These are phyloP conservation scores for Monilinia aucupariae DNA, from an alignment of 2,329 filamentous ascomycete genomes.

Conservation along the genomic window DNA sequence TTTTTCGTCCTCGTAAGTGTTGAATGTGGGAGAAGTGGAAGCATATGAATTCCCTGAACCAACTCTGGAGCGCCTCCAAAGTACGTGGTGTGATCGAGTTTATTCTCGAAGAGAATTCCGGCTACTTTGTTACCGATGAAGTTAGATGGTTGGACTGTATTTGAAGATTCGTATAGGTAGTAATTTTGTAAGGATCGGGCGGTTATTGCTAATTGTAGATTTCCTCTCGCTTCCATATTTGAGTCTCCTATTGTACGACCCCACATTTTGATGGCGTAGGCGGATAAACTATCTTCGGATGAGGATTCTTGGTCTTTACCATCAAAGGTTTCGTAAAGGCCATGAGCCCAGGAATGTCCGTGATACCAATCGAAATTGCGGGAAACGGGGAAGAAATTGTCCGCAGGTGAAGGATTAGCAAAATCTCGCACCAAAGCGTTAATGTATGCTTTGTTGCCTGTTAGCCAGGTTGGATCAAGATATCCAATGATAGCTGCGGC, in stretches of 20 bases:
- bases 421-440: conserved; percentile 78
- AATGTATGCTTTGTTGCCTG: conserved; percentile 69
- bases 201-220: conserved; percentile 77
- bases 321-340: conserved; percentile 63
- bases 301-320: conserved; percentile 84
- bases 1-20: conserved; percentile 57
- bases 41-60: conserved; percentile 49
- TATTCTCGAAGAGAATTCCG: conserved; percentile 84
- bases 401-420: conserved; percentile 67
- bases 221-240: conserved; percentile 70
- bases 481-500: conserved; percentile 76
- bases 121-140: conserved; percentile 75
- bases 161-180: conserved; percentile 71
- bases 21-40: conserved; percentile 41
- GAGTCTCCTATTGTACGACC: conserved; percentile 69
- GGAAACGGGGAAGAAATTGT: conserved; percentile 74
- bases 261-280: conserved; percentile 88
- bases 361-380: conserved; percentile 85
- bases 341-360: conserved; percentile 90
- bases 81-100: conserved; percentile 87
- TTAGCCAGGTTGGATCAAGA: conserved; percentile 70
- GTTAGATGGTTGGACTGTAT: conserved; percentile 64
- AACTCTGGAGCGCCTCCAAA: conserved; percentile 71
- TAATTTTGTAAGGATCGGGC: conserved; percentile 69
- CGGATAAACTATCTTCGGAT: conserved; percentile 83